Evolutionary conservation across 2,329 filamentous ascomycete genomes (phyloP), one percentile per base, ranked within the genome.

Genomic region (Colletotrichum simmondsii): DNA sequence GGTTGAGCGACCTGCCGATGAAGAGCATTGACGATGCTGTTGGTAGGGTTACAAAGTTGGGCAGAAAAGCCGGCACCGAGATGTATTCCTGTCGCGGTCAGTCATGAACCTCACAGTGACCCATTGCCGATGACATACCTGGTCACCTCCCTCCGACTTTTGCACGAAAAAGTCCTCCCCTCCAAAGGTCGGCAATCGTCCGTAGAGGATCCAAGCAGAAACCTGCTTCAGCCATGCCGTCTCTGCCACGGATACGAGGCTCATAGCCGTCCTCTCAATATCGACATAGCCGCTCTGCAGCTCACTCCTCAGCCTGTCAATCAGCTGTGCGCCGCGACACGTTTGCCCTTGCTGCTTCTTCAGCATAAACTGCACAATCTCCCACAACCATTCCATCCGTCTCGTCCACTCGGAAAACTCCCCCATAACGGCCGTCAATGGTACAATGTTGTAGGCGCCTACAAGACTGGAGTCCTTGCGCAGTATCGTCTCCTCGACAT

Each of bases 391-490:
- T 77, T 95, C 92, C 86, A 98, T 89, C 46, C 92, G 88, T 77
- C 94, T 89, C 59, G 89, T 93, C 96, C 96, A 98, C 56, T 90
- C 92, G n/a, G 93, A 91, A 78, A 98, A 98, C 78, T 97, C 93
- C 5, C 89, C 90, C 32, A 97, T 91, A 24, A 98, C 89, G 2
- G 92, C 92, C 62, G 97, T 97, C 77, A 99, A 84, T 3, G 97
- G 96, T 26, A 98, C 96, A 74, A 98, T 97, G 74, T 96, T 93
- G 81, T 98, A 98, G 1, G 94, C 96, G 54, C 96, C 96, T 1
- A 98, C 96, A 71, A 94, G 90, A 7, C 87, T 90, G 2, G 95
- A 89, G 84, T 98, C 95, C 77, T 91, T 90, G 58, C 87, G 89
- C 63, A 98, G 84, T 30, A 99, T 93, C 14, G 88, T 88, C 70